Base-by-base conservation (phyloP, 208 protist species). In the Trypanosoma avium region DNA sequence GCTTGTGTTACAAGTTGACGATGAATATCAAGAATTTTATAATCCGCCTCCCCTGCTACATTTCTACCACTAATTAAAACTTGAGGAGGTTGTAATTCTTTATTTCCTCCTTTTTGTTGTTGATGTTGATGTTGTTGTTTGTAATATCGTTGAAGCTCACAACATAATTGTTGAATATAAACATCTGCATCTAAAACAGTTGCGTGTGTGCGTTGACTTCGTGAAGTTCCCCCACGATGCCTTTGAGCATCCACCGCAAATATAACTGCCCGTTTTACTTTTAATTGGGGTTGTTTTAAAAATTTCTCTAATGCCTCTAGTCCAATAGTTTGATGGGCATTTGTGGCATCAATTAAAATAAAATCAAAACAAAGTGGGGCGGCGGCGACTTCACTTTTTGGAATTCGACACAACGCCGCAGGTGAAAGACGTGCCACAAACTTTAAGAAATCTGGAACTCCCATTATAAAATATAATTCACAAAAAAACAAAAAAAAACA, bases 11-110 rank as follows among this genome's bases (percentile, higher is more conserved):
- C 60, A 38, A 95, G 42, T 9, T 24, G 48, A 10, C 89, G 75
- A 43, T 95, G 89, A 32, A 93, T 54, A 49, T 91, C 82, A 1
- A 95, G 72, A 26, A 95, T 69, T 69, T 95, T 95, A 80, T 93
- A 95, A 49, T 95, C 89, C 17, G 82, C 89, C 61, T 95, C 89
- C n/a, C 89, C 89, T 2, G 81, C 82, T 19, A 95, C 84, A 6
- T 81, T 67, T 1, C 89, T 78, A 12, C 89, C 89, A 61, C 86
- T 93, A 52, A 84, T 80, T 21, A 90, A 46, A 15, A 95, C 55
- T n/a, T 79, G 54, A 15, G 86, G 86, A 15, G 15, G 13, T 17
- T 9, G 17, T 19, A 27, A 17, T 13, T 27, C 48, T 35, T 9
- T 6, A 19, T n/a, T n/a, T n/a, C n/a, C n/a, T n/a, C n/a, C n/a